Evolutionary conservation across 768 basidiomycete genomes (phyloP), one percentile per base, ranked within the genome.

Genomic region (Sporobolomyces roseus): DNA sequence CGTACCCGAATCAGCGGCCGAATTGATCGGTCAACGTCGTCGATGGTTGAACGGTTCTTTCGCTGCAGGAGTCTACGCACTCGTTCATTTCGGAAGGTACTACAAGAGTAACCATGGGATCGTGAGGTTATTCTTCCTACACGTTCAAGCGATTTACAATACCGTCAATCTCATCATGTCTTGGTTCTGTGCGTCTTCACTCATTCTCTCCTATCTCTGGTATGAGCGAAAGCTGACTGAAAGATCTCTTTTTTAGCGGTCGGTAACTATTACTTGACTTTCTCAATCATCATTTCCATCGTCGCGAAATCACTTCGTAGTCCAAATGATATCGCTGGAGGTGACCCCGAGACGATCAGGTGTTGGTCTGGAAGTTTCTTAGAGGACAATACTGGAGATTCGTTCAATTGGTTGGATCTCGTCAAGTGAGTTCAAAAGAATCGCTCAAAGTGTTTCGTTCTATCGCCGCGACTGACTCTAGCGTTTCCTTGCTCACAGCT

Each of bases 41-140:
- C 88, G 93, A 72, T 97, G 93, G 94, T 78, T 97, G 75, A 98
- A 97, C 77, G 93, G 94, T 56, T 93, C 91, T 13, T 94, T 96
- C 43, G 71, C 72, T 6, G 63, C 67, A 38, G 70, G 65, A 49
- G 74, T 91, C 87, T 94, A 94, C 79, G 87, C 91, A 9, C 80
- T 96, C n/a, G 88, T 91, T 75, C 89, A 94, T 80, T 97, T 75
- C 10, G 73, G 67, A 1, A 43, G 74, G 1, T 58, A 75, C 48
- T 98, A 96, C 80, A 84, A 83, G 73, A 91, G 90, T 33, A 85
- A 87, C 17, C 93, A 97, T 75, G 89, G 89, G 32, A 83, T 90
- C 61, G 84, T 94, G 71, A 87, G 94, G 76, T 91, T 98, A 89
- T 88, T 98, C 82, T 92, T 97, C 83, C 86, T 99, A 78, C 93